Evolutionary conservation across 805 yeast genomes (phyloP).

Genomic region (Suhomyces sp.): DNA sequence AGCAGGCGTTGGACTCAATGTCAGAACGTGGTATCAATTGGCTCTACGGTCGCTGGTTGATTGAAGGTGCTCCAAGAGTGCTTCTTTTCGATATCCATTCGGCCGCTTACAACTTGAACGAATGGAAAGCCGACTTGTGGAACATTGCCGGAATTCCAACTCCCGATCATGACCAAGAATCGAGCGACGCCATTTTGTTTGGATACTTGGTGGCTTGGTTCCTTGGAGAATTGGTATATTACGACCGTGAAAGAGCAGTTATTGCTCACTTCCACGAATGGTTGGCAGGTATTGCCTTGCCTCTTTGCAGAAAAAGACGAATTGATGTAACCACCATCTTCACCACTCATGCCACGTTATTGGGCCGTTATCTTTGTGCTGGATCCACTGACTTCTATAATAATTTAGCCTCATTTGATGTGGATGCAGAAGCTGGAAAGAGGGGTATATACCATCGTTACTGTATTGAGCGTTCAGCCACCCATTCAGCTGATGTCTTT

Average conservation of each 20-base stretch:
- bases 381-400: conserved; percentile 96
- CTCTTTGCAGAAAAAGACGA: conserved; percentile 85
- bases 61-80: conserved; percentile 96
- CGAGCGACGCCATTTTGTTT: conserved; percentile 86
- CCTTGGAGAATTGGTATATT: conserved; percentile 85
- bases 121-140: conserved; percentile 96
- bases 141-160: conserved; percentile 87
- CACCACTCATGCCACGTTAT: conserved; percentile 94
- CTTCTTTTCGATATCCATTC: conserved; percentile 81
- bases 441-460: conserved; percentile 96
- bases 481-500: conserved; percentile 93
- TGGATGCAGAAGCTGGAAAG: conserved; percentile 96
- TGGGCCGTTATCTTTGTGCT: conserved; percentile 94
- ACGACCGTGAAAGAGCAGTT: conserved; percentile 83
- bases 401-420: conserved; percentile 84
- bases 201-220: conserved; percentile 98
- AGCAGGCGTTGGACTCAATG: conserved; percentile 74
- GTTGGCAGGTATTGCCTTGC: conserved; percentile 96
- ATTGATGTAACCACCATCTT: conserved; percentile 93
- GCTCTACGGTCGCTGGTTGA: conserved; percentile 93
- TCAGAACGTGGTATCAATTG: conserved; percentile 73
- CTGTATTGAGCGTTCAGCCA: conserved; percentile 94
- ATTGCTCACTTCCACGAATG: conserved; percentile 96
- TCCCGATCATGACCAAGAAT: conserved; percentile 83
- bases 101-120: conserved; percentile 66